Percentiles rank a stretch among this genome's conserved stretches.
Conservation (phyloP, 192 early-diverging fungal genomes). For the Phycomyces blakesleeanus region DNA sequence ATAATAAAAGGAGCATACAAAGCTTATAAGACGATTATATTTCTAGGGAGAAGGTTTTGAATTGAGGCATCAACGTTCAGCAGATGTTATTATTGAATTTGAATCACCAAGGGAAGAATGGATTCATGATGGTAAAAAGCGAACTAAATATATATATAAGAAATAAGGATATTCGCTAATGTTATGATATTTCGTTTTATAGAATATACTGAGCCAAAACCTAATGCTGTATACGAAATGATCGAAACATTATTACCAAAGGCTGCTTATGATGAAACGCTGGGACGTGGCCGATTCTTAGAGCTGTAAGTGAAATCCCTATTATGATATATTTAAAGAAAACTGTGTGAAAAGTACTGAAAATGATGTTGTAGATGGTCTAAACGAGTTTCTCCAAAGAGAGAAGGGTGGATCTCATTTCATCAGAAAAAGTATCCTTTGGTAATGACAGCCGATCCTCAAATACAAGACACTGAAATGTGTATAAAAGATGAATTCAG, state of each 20-base stretch:
- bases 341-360: too few relatives aligned
- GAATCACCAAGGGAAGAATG: slow-evolving; percentile 42
- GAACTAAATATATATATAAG: neutral
- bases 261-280: slow-evolving; percentile 34
- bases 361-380: slow-evolving; percentile 25
- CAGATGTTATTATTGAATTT: slow-evolving; percentile 62
- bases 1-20: too few relatives aligned
- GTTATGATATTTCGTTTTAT: neutral
- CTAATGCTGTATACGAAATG: slow-evolving; percentile 47
- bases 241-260: slow-evolving; percentile 56
- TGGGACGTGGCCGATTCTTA: slow-evolving; percentile 43
- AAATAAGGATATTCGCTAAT: neutral
- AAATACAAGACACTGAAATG: neutral
- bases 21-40: neutral
- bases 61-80: slow-evolving; percentile 53
- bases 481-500: neutral
- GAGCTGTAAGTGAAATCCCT: slow-evolving; percentile 48
- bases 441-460: neutral
- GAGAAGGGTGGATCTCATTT: slow-evolving; percentile 33
- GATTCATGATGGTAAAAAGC: slow-evolving; percentile 39
- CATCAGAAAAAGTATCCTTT: slow-evolving; percentile 14
- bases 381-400: slow-evolving; percentile 10
- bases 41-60: slow-evolving; percentile 52
- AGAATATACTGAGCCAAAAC: slow-evolving; percentile 53
- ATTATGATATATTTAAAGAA: too few relatives aligned